These are phyloP conservation scores for Excoecaria cochinchinensis DNA, from an alignment of 345 rosid genomes.

Conservation along the genomic window DNA sequence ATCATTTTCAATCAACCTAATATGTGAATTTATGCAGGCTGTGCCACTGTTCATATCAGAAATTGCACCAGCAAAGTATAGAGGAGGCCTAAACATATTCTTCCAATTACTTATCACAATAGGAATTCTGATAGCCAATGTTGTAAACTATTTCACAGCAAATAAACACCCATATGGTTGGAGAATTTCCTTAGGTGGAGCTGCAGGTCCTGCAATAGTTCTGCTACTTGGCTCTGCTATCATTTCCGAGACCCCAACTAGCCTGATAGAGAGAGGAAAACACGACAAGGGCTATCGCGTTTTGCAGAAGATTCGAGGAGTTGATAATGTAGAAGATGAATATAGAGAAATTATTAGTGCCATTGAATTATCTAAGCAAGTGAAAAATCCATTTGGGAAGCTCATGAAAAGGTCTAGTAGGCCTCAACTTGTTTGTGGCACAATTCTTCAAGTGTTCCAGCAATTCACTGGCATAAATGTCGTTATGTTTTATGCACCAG, in stretches of 20 bases:
- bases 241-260: constrained; percentile 64
- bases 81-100: constrained; percentile 65
- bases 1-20: no score
- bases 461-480: constrained; percentile 71
- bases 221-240: constrained; percentile 52
- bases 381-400: constrained; percentile 44
- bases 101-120: constrained; percentile 73
- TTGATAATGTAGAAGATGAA: constrained; percentile 44
- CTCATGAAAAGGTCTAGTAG: constrained; percentile 34
- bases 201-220: constrained; percentile 54
- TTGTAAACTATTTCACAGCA: constrained; percentile 44
- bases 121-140: constrained; percentile 59
- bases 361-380: constrained; percentile 38
- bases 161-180: constrained; percentile 44
- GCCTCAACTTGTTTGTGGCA: constrained; percentile 53
- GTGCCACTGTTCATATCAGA: constrained; percentile 83
- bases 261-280: constrained; percentile 58
- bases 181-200: constrained; percentile 65
- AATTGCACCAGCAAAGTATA: constrained; percentile 56
- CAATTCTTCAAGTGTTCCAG: constrained; percentile 54
- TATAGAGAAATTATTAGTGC: constrained; percentile 43
- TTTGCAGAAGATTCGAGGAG: constrained; percentile 53
- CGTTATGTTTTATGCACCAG: constrained; percentile 56
- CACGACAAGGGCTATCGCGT: constrained; percentile 29
- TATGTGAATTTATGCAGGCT: constrained; percentile 36